phyloP scores from a whole-genome alignment of 2,329 filamentous ascomycete genomes.

The Fusarium tupiense region DNA sequence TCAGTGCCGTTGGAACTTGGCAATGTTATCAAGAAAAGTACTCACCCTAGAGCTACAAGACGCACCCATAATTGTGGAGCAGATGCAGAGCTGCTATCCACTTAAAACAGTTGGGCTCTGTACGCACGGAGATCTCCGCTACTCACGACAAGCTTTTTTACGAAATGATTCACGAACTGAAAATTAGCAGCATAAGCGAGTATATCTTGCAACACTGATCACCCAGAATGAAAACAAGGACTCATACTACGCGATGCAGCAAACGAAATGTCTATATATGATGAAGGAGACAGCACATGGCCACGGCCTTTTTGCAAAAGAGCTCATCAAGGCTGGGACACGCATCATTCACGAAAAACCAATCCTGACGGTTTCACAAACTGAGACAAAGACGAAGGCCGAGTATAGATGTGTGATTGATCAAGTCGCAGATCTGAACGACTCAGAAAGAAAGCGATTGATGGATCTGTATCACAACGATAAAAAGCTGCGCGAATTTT shows the following conservation, averaged over 20 bases:
- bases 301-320: background rate
- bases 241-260: background rate
- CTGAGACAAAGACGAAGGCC: background rate
- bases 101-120: background rate
- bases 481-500: conserved; percentile 15
- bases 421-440: background rate
- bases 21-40: background rate
- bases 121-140: background rate
- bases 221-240: background rate
- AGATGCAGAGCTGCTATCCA: background rate
- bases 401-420: conserved; percentile 17
- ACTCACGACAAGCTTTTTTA: background rate
- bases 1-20: too few relatives aligned
- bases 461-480: conserved; percentile 6
- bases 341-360: conserved; percentile 16
- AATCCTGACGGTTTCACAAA: background rate
- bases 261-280: background rate
- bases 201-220: background rate
- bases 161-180: background rate
- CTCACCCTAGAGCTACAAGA: background rate
- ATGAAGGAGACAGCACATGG: background rate
- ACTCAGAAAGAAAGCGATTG: background rate
- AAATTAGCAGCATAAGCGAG: background rate
- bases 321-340: background rate
- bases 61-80: background rate